phyloP scores from a whole-genome alignment of 2,329 filamentous ascomycete genomes.

The Fusarium sarcochroum region DNA sequence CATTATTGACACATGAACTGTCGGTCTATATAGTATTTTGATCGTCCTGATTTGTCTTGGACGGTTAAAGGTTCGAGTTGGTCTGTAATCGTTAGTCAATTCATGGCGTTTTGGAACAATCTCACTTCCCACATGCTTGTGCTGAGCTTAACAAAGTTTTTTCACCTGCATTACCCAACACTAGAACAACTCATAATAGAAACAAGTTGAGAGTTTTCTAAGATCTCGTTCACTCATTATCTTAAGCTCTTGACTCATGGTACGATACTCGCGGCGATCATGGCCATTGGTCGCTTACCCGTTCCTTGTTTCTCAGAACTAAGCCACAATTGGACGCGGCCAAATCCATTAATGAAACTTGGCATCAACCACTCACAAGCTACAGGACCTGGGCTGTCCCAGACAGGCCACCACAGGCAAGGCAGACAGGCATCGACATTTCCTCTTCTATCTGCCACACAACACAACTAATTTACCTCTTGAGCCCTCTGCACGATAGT shows the following conservation, averaged over 20 bases:
- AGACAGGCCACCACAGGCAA: slow-evolving; percentile 36
- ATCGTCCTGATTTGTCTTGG: neutral
- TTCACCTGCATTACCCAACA: too few species aligned
- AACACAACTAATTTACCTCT: slow-evolving; percentile 6
- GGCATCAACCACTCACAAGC: slow-evolving; percentile 40
- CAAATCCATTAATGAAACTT: slow-evolving; percentile 41
- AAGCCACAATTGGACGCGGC: slow-evolving; percentile 31
- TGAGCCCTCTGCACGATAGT: neutral
- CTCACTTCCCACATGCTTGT: neutral
- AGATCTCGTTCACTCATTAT: neutral
- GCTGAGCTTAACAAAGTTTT: neutral
- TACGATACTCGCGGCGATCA: slow-evolving; percentile 1
- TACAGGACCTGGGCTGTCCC: slow-evolving; percentile 28
- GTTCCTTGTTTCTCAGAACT: slow-evolving; percentile 8
- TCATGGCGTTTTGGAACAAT: slow-evolving; percentile 1
- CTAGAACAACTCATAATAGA: neutral
- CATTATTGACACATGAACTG: slow-evolving; percentile 1
- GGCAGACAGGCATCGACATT: slow-evolving; percentile 42
- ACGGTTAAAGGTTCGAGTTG: neutral
- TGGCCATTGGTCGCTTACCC: slow-evolving; percentile 5
- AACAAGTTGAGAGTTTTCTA: too few species aligned
- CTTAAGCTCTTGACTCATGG: neutral
- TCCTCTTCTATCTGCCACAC: slow-evolving; percentile 32
- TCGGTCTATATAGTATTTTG: neutral
- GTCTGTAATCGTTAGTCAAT: neutral